Conservation (phyloP, 139 green algal genomes). For the Chlamydomonas schloesseri region DNA sequence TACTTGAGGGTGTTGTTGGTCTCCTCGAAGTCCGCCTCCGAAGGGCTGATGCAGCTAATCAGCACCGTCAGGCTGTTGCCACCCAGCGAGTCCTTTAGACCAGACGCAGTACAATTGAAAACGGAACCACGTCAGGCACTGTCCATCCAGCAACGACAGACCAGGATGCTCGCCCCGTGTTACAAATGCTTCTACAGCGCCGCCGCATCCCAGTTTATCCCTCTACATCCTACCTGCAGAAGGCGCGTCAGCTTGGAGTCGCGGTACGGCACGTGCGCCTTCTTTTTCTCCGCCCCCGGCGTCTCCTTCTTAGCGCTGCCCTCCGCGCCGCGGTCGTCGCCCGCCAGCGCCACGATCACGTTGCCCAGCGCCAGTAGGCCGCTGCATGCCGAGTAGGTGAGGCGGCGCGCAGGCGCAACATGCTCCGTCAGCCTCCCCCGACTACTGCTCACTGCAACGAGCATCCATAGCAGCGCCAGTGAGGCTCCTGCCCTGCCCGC, state of each 20-base stretch:
- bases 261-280: conserved; percentile 69
- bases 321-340: conserved; percentile 35
- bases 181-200: too few relatives aligned
- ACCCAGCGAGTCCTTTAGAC: conserved; percentile 75
- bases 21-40: conserved; percentile 80
- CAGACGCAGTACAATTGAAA: too few relatives aligned
- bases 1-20: conserved; percentile 83
- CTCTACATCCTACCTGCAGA: conserved; percentile 48
- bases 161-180: too few relatives aligned
- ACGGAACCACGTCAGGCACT: too few relatives aligned
- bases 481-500: too few relatives aligned
- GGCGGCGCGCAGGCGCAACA: too few relatives aligned
- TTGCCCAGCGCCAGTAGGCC: conserved; percentile 81
- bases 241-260: conserved; percentile 79
- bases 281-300: conserved; percentile 44
- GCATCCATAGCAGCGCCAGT: too few relatives aligned
- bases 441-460: too few relatives aligned
- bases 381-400: neutral
- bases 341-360: conserved; percentile 73
- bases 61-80: conserved; percentile 78
- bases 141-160: too few relatives aligned
- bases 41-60: conserved; percentile 75
- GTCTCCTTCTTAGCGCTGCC: neutral
- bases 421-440: too few relatives aligned
- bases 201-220: too few relatives aligned